Percentiles rank a stretch among this genome's conserved stretches.
Evolutionary conservation across 164 flowering plant genomes (phyloP).

Genomic region (Tetrastigma voinierianum): DNA sequence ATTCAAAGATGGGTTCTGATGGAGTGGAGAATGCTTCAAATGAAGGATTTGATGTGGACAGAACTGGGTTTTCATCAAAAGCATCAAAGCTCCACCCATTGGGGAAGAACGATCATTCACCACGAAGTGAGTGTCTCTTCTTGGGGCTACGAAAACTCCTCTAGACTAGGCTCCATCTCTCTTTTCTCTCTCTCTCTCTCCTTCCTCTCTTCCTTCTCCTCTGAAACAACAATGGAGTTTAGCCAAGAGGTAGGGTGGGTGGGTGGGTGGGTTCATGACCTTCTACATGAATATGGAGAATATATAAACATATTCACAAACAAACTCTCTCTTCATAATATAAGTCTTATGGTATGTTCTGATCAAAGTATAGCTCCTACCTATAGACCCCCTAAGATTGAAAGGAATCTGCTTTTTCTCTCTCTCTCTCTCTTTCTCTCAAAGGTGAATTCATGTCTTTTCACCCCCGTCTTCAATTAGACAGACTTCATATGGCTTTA

Average conservation of each 20-base stretch:
- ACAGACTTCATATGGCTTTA: constrained; percentile 19
- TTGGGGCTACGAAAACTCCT: constrained; percentile 45
- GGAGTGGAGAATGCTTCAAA: constrained; percentile 17
- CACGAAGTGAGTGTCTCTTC: constrained; percentile 32
- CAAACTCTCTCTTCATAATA: neutral
- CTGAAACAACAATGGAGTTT: no score
- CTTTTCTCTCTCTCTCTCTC: constrained; percentile 10
- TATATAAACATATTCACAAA: constrained; percentile 1
- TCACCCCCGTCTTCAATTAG: constrained; percentile 37
- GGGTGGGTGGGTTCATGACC: no score
- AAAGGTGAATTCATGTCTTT: constrained; percentile 35
- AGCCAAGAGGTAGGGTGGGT: no score
- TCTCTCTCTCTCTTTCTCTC: constrained; percentile 6
- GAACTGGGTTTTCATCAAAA: constrained; percentile 30
- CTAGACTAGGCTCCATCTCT: constrained; percentile 48
- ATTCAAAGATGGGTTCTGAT: constrained; percentile 18
- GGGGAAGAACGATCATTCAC: constrained; percentile 29
- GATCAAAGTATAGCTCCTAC: neutral
- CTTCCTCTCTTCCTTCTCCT: neutral
- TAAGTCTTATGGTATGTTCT: neutral
- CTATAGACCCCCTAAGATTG: constrained; percentile 12
- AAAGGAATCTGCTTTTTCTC: constrained; percentile 35
- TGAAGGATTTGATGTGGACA: constrained; percentile 27
- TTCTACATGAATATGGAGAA: constrained; percentile 8
- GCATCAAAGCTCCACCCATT: constrained; percentile 32